A percentile compares a stretch with the other conserved stretches of the same genome.
Evolutionary conservation across 345 rosid genomes (phyloP).

Genomic region (Passiflora organensis): DNA sequence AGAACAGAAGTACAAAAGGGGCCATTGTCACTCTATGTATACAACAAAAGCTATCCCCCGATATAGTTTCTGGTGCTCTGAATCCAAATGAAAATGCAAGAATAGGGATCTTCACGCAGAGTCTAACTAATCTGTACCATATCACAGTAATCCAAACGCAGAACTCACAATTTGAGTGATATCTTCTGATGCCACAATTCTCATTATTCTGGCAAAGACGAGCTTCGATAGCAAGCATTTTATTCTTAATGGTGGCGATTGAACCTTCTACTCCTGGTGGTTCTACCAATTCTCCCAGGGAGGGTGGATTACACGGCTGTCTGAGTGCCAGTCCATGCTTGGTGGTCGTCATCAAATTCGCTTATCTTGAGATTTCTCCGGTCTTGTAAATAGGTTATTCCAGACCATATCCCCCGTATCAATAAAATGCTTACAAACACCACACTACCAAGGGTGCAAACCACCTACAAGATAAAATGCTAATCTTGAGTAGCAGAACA

Average conservation of each 20-base stretch:
- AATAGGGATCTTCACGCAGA: too few relatives aligned
- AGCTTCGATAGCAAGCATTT: background rate
- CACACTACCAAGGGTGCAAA: conserved; percentile 61
- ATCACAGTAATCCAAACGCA: too few relatives aligned
- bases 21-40: too few relatives aligned
- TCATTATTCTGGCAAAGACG: background rate
- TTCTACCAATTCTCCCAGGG: background rate
- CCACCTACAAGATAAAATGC: conserved; percentile 38
- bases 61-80: too few relatives aligned
- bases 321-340: conserved; percentile 42
- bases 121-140: too few relatives aligned
- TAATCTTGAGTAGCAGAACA: too few relatives aligned
- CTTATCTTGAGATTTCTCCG: conserved; percentile 25
- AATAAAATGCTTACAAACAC: conserved; percentile 65
- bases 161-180: background rate
- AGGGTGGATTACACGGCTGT: conserved; percentile 34
- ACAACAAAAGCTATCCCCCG: too few relatives aligned
- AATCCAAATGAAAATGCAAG: too few relatives aligned
- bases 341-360: conserved; percentile 31
- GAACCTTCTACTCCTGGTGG: background rate
- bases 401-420: conserved; percentile 55
- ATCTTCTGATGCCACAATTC: background rate
- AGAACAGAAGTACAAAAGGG: too few relatives aligned
- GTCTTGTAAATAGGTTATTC: conserved; percentile 47
- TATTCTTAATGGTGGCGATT: background rate